A percentile compares a stretch with the other conserved stretches of the same genome.
Evolutionary conservation across 805 yeast species (phyloP).

Genomic region (Wickerhamomyces queroliae): DNA sequence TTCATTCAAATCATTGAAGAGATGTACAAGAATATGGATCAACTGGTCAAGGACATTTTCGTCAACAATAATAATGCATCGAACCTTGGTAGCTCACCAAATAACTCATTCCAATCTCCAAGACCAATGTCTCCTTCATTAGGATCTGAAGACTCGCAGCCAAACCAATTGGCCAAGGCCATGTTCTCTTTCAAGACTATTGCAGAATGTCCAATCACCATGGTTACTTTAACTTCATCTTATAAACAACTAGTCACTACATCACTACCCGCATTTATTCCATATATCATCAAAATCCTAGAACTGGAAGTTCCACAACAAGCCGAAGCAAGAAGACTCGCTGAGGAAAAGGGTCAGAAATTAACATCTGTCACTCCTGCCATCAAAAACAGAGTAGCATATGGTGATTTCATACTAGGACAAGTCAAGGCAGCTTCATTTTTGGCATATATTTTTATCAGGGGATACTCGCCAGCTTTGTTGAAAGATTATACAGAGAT

Average conservation of each 20-base stretch:
- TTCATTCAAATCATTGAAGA: slow-evolving; percentile 72
- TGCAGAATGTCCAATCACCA: slow-evolving; percentile 95
- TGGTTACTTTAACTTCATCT: slow-evolving; percentile 87
- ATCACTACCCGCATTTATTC: slow-evolving; percentile 71
- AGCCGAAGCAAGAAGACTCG: slow-evolving; percentile 51
- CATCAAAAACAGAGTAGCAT: slow-evolving; percentile 70
- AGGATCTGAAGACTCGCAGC: slow-evolving; percentile 29
- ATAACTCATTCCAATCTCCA: slow-evolving; percentile 27
- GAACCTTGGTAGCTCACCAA: slow-evolving; percentile 20
- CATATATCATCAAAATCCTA: slow-evolving; percentile 71
- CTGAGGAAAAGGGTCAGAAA: slow-evolving; percentile 49
- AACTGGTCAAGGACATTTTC: slow-evolving; percentile 67
- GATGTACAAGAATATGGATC: slow-evolving; percentile 75
- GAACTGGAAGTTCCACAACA: slow-evolving; percentile 81
- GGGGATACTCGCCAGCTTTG: slow-evolving; percentile 71
- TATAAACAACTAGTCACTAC: slow-evolving; percentile 71
- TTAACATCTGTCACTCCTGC: slow-evolving; percentile 70
- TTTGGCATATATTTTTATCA: slow-evolving; percentile 82
- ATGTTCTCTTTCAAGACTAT: slow-evolving; percentile 83
- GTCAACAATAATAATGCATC: slow-evolving; percentile 27
- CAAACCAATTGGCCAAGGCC: slow-evolving; percentile 56
- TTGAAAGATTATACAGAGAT: slow-evolving; percentile 47
- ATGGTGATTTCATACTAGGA: slow-evolving; percentile 83
- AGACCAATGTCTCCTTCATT: slow-evolving; percentile 34
- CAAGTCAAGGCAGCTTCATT: slow-evolving; percentile 97